phyloP scores from a whole-genome alignment of 2,329 filamentous ascomycete genomes.

The Alternaria arborescens region DNA sequence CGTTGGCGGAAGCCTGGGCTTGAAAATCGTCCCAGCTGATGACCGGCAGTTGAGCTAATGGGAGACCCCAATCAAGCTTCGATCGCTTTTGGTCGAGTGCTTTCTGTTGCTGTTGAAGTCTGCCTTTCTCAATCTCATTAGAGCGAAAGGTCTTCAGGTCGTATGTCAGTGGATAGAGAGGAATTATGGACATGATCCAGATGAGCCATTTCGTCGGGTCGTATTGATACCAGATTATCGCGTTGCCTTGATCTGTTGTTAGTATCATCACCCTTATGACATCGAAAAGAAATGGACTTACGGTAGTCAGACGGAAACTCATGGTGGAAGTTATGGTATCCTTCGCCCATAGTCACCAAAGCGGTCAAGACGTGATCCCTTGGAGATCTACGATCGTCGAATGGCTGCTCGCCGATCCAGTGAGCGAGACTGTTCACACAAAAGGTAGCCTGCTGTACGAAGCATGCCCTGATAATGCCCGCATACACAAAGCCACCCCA shows the following conservation, averaged over 20 bases:
- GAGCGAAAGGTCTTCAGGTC: constrained; percentile 49
- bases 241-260: constrained; percentile 38
- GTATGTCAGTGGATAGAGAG: constrained; percentile 44
- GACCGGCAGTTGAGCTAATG: constrained; percentile 49
- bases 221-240: constrained; percentile 51
- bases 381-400: constrained; percentile 50
- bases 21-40: constrained; percentile 52
- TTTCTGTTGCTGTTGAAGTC: constrained; percentile 53
- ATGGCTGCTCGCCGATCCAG: constrained; percentile 57
- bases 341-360: constrained; percentile 51
- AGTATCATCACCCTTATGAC: neutral
- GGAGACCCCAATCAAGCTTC: constrained; percentile 50
- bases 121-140: constrained; percentile 52
- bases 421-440: constrained; percentile 63
- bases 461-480: constrained; percentile 58
- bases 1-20: constrained; percentile 39
- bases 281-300: neutral
- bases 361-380: constrained; percentile 53
- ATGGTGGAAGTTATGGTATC: constrained; percentile 55
- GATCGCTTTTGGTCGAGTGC: constrained; percentile 48
- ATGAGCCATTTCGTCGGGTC: constrained; percentile 55
- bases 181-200: constrained; percentile 42
- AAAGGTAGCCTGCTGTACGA: constrained; percentile 62
- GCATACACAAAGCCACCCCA: constrained; percentile 59
- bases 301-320: constrained; percentile 49